Percentiles rank a stretch among this genome's conserved stretches.
phyloP scores from a whole-genome alignment of 2,329 filamentous ascomycete species.

The Clarireedia hainanense region DNA sequence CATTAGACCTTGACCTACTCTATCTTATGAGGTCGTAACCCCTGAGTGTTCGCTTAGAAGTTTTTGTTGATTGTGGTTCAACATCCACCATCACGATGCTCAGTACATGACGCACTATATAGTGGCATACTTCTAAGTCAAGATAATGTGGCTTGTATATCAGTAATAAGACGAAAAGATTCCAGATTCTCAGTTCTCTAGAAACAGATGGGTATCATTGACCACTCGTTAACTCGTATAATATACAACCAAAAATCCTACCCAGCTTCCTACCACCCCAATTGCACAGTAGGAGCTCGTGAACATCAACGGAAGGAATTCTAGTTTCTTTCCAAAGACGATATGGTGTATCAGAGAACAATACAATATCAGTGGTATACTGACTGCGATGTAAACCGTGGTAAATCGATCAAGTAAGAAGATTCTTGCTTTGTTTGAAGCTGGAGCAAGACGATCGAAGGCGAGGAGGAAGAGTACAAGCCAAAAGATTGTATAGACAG shows the following conservation, averaged over 20 bases:
- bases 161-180: not conserved
- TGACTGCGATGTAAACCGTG: slow-evolving; percentile 79
- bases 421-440: slow-evolving; percentile 68
- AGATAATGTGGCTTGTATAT: too few relatives aligned
- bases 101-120: not conserved
- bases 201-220: slow-evolving; percentile 16
- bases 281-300: slow-evolving; percentile 90
- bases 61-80: not conserved
- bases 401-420: slow-evolving; percentile 90
- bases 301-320: slow-evolving; percentile 95
- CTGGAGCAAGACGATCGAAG: slow-evolving; percentile 83
- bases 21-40: not conserved
- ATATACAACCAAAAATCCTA: slow-evolving; percentile 90
- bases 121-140: too few relatives aligned
- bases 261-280: slow-evolving; percentile 92
- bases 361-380: slow-evolving; percentile 83
- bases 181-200: not conserved
- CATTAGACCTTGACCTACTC: not conserved
- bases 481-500: slow-evolving; percentile 88
- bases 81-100: not conserved
- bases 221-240: slow-evolving; percentile 41
- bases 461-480: slow-evolving; percentile 74
- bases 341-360: slow-evolving; percentile 76
- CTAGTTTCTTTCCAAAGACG: slow-evolving; percentile 74
- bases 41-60: not conserved